Conservation (phyloP, 2,329 filamentous ascomycete genomes). For the Cordyceps tenuipes region DNA sequence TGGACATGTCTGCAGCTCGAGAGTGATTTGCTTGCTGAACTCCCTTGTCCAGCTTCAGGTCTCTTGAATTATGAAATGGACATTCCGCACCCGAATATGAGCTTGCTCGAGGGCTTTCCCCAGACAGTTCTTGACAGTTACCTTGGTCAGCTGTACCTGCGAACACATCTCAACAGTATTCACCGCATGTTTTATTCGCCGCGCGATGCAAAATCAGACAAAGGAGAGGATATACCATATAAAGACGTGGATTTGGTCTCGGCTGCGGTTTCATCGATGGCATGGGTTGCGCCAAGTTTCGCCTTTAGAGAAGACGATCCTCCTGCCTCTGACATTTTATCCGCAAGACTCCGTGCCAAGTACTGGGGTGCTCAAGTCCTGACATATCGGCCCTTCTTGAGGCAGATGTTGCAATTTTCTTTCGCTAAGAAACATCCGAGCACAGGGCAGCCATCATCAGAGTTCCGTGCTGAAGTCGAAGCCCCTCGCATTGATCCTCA, state of each 20-base stretch:
- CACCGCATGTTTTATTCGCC: slow-evolving; percentile 49
- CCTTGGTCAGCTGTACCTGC: slow-evolving; percentile 53
- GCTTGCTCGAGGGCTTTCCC: slow-evolving; percentile 34
- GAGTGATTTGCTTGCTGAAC: slow-evolving; percentile 58
- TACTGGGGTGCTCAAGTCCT: slow-evolving; percentile 91
- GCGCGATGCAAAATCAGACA: slow-evolving; percentile 25
- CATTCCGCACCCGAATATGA: slow-evolving; percentile 58
- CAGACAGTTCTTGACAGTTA: slow-evolving; percentile 50
- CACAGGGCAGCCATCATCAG: slow-evolving; percentile 24
- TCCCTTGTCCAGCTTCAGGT: slow-evolving; percentile 54
- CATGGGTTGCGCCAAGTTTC: slow-evolving; percentile 42
- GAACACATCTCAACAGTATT: slow-evolving; percentile 56
- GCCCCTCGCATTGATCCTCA: slow-evolving; percentile 30
- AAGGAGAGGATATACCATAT: slow-evolving; percentile 28
- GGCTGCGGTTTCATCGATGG: slow-evolving; percentile 32
- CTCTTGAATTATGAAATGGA: slow-evolving; percentile 53
- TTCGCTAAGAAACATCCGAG: slow-evolving; percentile 27
- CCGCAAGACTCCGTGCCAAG: slow-evolving; percentile 79
- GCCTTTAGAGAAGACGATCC: slow-evolving; percentile 58
- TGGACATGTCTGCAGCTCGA: slow-evolving; percentile 94
- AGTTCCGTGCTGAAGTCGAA: slow-evolving; percentile 29
- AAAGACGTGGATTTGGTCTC: slow-evolving; percentile 39
- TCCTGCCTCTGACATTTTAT: slow-evolving; percentile 68
- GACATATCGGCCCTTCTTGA: slow-evolving; percentile 70
- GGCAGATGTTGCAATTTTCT: slow-evolving; percentile 45